Evolutionary conservation across 805 yeast genomes (phyloP), one percentile per base, ranked within the genome.

Genomic region (Zygotorulaspora danielsina): DNA sequence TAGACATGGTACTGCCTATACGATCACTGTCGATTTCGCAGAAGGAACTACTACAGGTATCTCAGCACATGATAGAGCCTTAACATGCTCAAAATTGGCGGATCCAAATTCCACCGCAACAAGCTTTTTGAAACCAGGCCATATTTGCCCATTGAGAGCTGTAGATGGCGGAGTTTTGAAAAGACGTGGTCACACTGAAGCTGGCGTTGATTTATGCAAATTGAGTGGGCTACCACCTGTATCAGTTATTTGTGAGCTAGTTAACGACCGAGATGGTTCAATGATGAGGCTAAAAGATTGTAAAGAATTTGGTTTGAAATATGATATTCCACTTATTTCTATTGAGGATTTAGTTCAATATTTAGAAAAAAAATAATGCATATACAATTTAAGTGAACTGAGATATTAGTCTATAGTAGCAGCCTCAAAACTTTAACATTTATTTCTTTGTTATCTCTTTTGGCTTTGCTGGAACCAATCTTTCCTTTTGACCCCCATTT

Each of bases 171-270:
- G 95, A 37, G 78, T 93, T 41, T 69, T 79, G 41, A 66, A 69
- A 35, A 83, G 99, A 70, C 71, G 84, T 42, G 99, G 99, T 11
- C 99, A 93, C 61, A 93, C 99, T 8, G 99, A 93, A 67, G 97
- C 98, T 12, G 88, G 87, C 19, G 95, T 93, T 6, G 95, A 90
- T 58, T 71, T 93, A 48, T 81, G 95, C 58, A 67, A 69, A 54
- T 70, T 89, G 54, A 73, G 90, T 5, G 88, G 87, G 0, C 70
- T 84, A 51, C 76, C 76, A 47, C 95, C 93, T 2, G 98, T 87
- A 2, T 95, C 84, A 11, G 93, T 84, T 25, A 90, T 93, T 52
- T 85, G 97, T 63, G 99, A 93, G 67, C 70, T 93, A 51, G 97
- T 93, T 17, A 77, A 83, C 42, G 97, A 88, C 50, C 83, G 79